phyloP scores from a whole-genome alignment of 176 grass and related monocot genomes.

The Alopecurus myosuroides region DNA sequence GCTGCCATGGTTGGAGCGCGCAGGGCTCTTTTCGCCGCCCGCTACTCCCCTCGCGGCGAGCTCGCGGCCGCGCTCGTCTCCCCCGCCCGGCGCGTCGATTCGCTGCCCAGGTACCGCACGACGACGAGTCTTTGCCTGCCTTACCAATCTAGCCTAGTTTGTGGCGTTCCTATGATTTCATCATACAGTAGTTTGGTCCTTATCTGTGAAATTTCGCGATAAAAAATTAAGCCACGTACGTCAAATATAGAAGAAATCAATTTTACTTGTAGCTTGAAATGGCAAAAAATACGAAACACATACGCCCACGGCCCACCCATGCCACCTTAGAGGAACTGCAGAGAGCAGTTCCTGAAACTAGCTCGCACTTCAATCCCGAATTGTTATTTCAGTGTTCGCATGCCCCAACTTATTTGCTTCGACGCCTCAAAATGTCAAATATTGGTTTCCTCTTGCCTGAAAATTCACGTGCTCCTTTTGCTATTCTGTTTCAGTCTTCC shows the following conservation, averaged over 20 bases:
- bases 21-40: slow-evolving; percentile 37
- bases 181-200: not conserved
- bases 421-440: not conserved
- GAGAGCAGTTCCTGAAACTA: not conserved
- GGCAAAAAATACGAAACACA: not conserved
- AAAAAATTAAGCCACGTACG: not conserved
- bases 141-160: not conserved
- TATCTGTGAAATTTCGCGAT: not conserved
- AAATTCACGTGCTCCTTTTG: not conserved
- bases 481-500: slow-evolving; percentile 30
- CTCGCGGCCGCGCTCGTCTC: slow-evolving; percentile 5
- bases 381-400: not conserved
- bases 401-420: not conserved
- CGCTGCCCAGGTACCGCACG: slow-evolving; percentile 4
- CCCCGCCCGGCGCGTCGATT: slow-evolving; percentile 14
- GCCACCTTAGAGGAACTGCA: not conserved
- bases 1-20: slow-evolving; percentile 48
- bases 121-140: not conserved
- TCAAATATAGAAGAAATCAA: not conserved
- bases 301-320: not conserved
- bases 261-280: not conserved
- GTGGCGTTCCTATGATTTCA: not conserved
- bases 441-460: not conserved
- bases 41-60: slow-evolving; percentile 25
- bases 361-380: not conserved